These are phyloP conservation scores for Schwanniomyces etchellsii DNA, from an alignment of 1,139 yeast species.

Conservation along the genomic window DNA sequence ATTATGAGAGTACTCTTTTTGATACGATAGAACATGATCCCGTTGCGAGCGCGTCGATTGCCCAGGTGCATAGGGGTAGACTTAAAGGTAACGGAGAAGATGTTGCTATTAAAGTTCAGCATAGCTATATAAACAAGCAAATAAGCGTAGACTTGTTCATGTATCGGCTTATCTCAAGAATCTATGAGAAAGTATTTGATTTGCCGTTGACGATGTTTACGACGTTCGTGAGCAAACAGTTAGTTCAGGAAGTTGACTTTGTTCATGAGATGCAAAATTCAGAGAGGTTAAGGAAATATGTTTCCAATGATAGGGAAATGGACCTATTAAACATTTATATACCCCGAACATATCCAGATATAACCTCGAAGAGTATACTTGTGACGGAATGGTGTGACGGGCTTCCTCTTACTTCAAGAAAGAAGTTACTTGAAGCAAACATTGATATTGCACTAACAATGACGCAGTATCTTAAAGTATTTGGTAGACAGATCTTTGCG, in stretches of 20 bases:
- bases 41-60: conserved; percentile 68
- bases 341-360: conserved; percentile 46
- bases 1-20: conserved; percentile 42
- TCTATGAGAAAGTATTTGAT: conserved; percentile 56
- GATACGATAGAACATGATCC: conserved; percentile 46
- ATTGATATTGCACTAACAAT: conserved; percentile 42
- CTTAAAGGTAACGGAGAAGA: conserved; percentile 42
- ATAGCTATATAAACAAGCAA: conserved; percentile 53
- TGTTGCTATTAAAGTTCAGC: conserved; percentile 71
- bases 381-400: conserved; percentile 80
- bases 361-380: conserved; percentile 47
- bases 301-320: conserved; percentile 20
- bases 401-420: conserved; percentile 43
- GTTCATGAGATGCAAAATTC: conserved; percentile 51
- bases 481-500: conserved; percentile 64
- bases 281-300: conserved; percentile 14
- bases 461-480: conserved; percentile 48
- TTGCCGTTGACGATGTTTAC: conserved; percentile 59
- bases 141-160: conserved; percentile 54
- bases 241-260: conserved; percentile 60
- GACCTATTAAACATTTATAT: conserved; percentile 25
- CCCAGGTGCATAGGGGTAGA: conserved; percentile 62
- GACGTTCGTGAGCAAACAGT: conserved; percentile 51
- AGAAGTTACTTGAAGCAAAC: conserved; percentile 32
- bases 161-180: conserved; percentile 44